Evolutionary conservation across 2,329 filamentous ascomycete species (phyloP).

Genomic region (Penicillium rolfsii): DNA sequence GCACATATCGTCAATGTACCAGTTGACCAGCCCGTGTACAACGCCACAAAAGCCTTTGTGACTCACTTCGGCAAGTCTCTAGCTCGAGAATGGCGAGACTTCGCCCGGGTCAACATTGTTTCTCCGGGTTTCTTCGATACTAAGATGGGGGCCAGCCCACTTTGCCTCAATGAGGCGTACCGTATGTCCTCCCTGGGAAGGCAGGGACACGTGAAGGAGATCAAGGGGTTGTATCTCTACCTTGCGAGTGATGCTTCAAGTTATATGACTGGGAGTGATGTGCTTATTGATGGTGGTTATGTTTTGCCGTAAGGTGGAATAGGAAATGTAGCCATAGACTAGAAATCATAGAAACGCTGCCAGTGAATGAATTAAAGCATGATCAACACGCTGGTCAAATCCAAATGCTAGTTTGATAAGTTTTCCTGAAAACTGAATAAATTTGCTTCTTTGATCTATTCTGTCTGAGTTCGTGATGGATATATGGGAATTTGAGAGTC

Average conservation of each 20-base stretch:
- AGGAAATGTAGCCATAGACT: not conserved
- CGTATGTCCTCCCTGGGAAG: slow-evolving; percentile 54
- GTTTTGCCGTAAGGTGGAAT: slow-evolving; percentile 31
- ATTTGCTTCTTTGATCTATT: too few relatives aligned
- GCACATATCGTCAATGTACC: slow-evolving; percentile 57
- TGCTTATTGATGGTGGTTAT: slow-evolving; percentile 56
- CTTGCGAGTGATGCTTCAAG: slow-evolving; percentile 52
- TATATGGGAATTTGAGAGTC: not conserved
- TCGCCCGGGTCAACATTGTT: slow-evolving; percentile 61
- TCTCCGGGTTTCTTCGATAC: slow-evolving; percentile 61
- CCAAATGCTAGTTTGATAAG: too few relatives aligned
- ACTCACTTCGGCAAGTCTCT: slow-evolving; percentile 61
- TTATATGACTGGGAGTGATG: slow-evolving; percentile 54
- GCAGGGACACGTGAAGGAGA: slow-evolving; percentile 41
- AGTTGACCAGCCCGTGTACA: slow-evolving; percentile 60
- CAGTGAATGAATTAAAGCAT: not conserved
- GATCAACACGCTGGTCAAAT: not conserved
- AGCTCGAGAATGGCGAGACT: slow-evolving; percentile 61
- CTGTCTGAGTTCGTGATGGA: too few relatives aligned
- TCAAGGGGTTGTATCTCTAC: slow-evolving; percentile 49
- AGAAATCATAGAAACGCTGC: not conserved
- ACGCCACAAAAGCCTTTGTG: slow-evolving; percentile 59
- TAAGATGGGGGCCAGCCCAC: slow-evolving; percentile 55
- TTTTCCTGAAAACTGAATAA: too few relatives aligned
- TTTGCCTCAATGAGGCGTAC: slow-evolving; percentile 49